Evolutionary conservation across 805 yeast genomes (phyloP), one percentile per base, ranked within the genome.

Genomic region (Pichia exigua): DNA sequence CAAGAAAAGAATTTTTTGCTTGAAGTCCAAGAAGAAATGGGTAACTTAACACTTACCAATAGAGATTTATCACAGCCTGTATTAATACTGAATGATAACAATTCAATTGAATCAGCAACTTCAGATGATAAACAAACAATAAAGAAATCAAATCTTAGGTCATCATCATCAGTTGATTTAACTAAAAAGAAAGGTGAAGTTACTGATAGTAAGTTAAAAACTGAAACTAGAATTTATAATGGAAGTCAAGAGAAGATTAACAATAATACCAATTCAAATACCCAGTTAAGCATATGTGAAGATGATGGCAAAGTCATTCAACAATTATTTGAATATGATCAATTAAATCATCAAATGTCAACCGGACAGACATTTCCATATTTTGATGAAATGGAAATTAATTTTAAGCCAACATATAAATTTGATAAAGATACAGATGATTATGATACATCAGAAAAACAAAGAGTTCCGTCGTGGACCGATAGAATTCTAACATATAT

Each of bases 381-480:
- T 57, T 94, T 84, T 65, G 79, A 81, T 56, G 99, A 94, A 68
- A 79, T 82, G 73, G 85, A 79, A 47, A 85, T 94, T 44, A 72
- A 70, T 20, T 92, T 94, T 61, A 77, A 85, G 9, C 99, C 99
- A 7, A 94, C 99, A 0, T 94, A 94, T 69, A 94, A 94, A 64
- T 94, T 85, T 65, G 96, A 94, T 64, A 85, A 87, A 46, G 95
- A 95, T 5, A 85, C 95, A 0, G 79, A 77, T 45, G 68, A 63
- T 2, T 94, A 91, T 64, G 99, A 94, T 65, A 78, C 95, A 0
- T 83, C 95, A 42, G 98, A 92, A 61, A 94, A 94, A 67, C 83
- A 82, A 66, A 78, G 99, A 55, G 82, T 87, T 13, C 99, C 99
- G 1, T 95, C 99, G 0, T 94, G 99, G 99, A 91, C 98, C 3